phyloP scores from a whole-genome alignment of 140 eudicot species.

The Bidens hawaiensis region DNA sequence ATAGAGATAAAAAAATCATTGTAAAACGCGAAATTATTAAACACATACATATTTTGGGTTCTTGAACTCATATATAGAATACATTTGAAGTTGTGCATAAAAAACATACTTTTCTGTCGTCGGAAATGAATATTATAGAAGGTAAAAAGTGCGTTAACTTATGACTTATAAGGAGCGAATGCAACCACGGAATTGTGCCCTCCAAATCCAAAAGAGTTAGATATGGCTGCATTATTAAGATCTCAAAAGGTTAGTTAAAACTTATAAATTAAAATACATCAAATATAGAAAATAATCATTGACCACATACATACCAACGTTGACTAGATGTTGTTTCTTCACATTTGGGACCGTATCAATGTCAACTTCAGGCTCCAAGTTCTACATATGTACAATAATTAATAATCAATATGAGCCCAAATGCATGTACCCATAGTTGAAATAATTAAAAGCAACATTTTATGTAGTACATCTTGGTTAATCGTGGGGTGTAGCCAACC shows the following conservation, averaged over 20 bases:
- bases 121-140: not conserved
- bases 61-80: not conserved
- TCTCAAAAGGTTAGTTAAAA: not conserved
- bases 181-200: constrained; percentile 76
- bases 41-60: not conserved
- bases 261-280: too few species aligned
- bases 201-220: constrained; percentile 84
- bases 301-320: constrained; percentile 61
- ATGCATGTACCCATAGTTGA: not conserved
- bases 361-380: constrained; percentile 58
- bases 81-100: not conserved
- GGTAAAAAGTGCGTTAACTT: constrained; percentile 2
- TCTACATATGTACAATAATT: constrained; percentile 18
- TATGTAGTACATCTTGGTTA: constrained; percentile 59
- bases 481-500: constrained; percentile 88
- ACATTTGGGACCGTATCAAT: constrained; percentile 78
- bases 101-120: not conserved
- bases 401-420: constrained; percentile 2
- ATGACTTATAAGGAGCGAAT: constrained; percentile 63
- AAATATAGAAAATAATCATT: not conserved
- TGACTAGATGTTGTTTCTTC: constrained; percentile 66
- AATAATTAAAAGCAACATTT: not conserved
- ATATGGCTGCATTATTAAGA: constrained; percentile 57
- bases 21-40: not conserved
- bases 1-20: not conserved